A percentile compares a stretch with the other conserved stretches of the same genome.
These are phyloP conservation scores for Zostera marina DNA, from an alignment of 116 monocot species.

Conservation along the genomic window DNA sequence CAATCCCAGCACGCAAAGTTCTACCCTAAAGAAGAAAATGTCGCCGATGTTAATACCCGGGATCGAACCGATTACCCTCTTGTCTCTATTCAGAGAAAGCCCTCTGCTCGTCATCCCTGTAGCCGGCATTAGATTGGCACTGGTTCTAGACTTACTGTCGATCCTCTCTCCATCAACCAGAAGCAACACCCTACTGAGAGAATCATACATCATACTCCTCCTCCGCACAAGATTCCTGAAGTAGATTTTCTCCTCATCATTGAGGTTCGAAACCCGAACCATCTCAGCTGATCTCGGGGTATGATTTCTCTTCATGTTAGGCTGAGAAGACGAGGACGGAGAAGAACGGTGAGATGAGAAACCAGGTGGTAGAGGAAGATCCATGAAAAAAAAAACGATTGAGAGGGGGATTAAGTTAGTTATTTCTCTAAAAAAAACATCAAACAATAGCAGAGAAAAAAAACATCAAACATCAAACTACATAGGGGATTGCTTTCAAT, in stretches of 20 bases:
- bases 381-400: not conserved
- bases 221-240: slow-evolving; percentile 61
- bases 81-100: slow-evolving; percentile 79
- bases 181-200: slow-evolving; percentile 37
- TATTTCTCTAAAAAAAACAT: no score
- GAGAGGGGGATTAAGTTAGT: no score
- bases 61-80: slow-evolving; percentile 75
- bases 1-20: slow-evolving; percentile 77
- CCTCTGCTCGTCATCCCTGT: slow-evolving; percentile 47
- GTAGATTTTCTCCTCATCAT: slow-evolving; percentile 28
- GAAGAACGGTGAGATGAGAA: not conserved
- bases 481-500: no score
- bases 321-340: not conserved
- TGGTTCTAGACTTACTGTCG: not conserved
- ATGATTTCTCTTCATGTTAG: slow-evolving; percentile 10
- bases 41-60: slow-evolving; percentile 75
- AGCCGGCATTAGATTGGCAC: slow-evolving; percentile 52
- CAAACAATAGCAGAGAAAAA: no score
- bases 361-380: not conserved
- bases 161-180: slow-evolving; percentile 20
- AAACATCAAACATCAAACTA: no score
- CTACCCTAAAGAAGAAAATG: slow-evolving; percentile 76
- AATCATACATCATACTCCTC: slow-evolving; percentile 57
- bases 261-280: slow-evolving; percentile 55
- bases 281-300: slow-evolving; percentile 53